Percentiles rank a stretch among this genome's conserved stretches.
Conservation (phyloP, 768 basidiomycete genomes). For the Rhizopogon vinicolor region DNA sequence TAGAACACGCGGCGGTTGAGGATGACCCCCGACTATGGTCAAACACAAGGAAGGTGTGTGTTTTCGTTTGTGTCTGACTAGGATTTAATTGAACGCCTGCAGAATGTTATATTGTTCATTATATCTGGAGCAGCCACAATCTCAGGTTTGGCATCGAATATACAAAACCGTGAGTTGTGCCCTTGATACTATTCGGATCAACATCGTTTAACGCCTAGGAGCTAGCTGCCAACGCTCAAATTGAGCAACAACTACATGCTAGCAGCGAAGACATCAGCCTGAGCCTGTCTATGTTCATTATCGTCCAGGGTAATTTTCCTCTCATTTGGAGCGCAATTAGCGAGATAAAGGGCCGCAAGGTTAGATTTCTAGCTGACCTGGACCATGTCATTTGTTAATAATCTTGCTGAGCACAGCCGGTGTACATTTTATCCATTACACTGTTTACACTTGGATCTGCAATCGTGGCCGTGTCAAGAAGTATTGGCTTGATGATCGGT, state of each 20-base stretch:
- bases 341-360: conserved; percentile 71
- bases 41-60: conserved; percentile 44
- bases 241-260: conserved; percentile 57
- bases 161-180: conserved; percentile 21
- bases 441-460: conserved; percentile 54
- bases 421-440: conserved; percentile 50
- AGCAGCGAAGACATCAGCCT: conserved; percentile 59
- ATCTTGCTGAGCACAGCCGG: conserved; percentile 30
- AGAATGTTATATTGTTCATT: conserved; percentile 21
- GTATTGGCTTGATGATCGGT: conserved; percentile 55
- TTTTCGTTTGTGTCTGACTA: not conserved
- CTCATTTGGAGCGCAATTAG: conserved; percentile 33
- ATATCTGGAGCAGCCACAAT: conserved; percentile 25
- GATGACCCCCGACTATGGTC: conserved; percentile 66
- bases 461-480: conserved; percentile 53
- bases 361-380: conserved; percentile 16
- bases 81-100: not conserved
- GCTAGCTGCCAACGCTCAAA: conserved; percentile 63
- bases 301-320: conserved; percentile 67
- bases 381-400: not conserved
- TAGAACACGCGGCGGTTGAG: conserved; percentile 37
- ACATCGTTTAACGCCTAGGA: not conserved
- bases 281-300: conserved; percentile 66
- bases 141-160: conserved; percentile 16
- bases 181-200: not conserved